Base-by-base conservation (phyloP, 2,329 filamentous ascomycete species). In the Colletotrichum scovillei region DNA sequence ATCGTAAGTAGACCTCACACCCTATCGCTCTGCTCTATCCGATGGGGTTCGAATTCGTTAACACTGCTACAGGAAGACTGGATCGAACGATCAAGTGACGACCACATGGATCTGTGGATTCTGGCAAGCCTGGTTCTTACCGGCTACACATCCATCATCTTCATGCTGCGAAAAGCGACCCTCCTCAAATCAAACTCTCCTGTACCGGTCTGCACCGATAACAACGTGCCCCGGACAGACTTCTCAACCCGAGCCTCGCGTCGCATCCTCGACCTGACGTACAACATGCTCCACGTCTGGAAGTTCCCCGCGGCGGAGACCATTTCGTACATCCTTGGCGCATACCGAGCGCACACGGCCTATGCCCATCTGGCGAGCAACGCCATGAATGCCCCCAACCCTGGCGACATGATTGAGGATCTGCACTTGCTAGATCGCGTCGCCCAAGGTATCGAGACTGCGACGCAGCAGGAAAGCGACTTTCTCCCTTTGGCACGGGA, bases 91-190 rank as follows among this genome's bases (percentile, higher is more conserved):
- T 73, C 74, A 5, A 72, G 74, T 1, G 63, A 77, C 0, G 77
- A 77, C 14, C 74, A 77, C 26, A 70, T 75, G 3, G 76, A 81
- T 2, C 69, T 77, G 0, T 81, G 80, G 80, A 70, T 75, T 0
- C 69, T 81, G 0, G 71, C 70, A 5, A 78, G 82, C 19, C 76
- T 79, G 26, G 60, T 79, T 3, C 71, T 82, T 0, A 78, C 77
- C 0, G 78, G 79, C 12, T 79, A 80, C 32, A 80, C 79, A 3
- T 78, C 76, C 68, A 78, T 81, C 60, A 78, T 82, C 30, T 81
- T 81, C 74, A 82, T 82, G 80, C 79, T 82, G 24, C 76, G 80
- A 59, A 82, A 81, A 60, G 78, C 74, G 9, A 60, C 67, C 0
- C 57, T 73, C 0, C 58, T 65, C n/a, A 58, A 67, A 8, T 60